These are phyloP conservation scores for Rhodotorula sp. DNA, from an alignment of 1,284 basidiomycete species.

Conservation along the genomic window DNA sequence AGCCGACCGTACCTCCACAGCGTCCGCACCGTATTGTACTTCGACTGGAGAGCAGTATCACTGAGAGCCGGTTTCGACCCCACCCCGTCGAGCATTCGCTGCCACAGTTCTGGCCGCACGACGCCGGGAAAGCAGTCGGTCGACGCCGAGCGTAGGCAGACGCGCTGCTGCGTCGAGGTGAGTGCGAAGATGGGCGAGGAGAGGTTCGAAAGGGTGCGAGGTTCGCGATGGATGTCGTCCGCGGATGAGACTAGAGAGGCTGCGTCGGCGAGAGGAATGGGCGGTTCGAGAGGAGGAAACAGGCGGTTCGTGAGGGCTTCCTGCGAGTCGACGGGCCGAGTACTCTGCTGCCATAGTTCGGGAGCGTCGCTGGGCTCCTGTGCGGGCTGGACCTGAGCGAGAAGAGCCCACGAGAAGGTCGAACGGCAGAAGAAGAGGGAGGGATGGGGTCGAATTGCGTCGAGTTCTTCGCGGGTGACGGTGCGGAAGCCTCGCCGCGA, in stretches of 20 bases:
- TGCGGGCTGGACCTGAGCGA: neutral
- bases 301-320: neutral
- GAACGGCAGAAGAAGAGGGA: constrained; percentile 25
- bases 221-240: too few relatives aligned
- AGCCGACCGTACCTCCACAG: constrained; percentile 22
- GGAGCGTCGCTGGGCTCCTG: neutral
- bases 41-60: neutral
- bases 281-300: neutral
- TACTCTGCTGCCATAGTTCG: constrained; percentile 1
- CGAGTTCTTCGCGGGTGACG: constrained; percentile 19
- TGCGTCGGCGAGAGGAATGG: neutral
- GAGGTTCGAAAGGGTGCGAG: too few relatives aligned
- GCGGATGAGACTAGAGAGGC: too few relatives aligned
- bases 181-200: neutral
- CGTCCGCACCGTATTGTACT: neutral
- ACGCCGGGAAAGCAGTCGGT: constrained; percentile 2
- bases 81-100: constrained; percentile 5
- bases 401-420: constrained; percentile 28
- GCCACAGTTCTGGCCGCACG: neutral
- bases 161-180: neutral
- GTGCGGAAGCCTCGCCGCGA: constrained; percentile 13
- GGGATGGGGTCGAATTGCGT: constrained; percentile 22
- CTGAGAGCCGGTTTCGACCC: constrained; percentile 3
- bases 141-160: neutral
- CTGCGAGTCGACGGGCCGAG: neutral